Conservation (phyloP, 345 rosid genomes). For the Citropsis articulata region DNA sequence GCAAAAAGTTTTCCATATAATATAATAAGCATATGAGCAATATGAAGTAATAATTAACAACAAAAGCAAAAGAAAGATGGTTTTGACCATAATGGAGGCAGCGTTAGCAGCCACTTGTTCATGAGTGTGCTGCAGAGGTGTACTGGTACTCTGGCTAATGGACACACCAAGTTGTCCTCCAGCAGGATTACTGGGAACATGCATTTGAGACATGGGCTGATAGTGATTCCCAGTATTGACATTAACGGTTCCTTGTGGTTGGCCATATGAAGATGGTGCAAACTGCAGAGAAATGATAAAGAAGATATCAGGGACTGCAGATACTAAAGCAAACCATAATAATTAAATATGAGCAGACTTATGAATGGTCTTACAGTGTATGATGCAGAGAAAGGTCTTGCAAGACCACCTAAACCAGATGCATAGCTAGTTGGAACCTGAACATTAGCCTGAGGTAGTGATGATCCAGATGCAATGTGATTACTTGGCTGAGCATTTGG, state of each 20-base stretch:
- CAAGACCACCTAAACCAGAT: conserved; percentile 55
- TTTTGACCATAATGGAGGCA: conserved; percentile 37
- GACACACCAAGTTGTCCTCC: conserved; percentile 50
- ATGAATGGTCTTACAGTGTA: conserved; percentile 54
- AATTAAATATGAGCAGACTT: conserved; percentile 8
- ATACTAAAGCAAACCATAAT: conserved; percentile 16
- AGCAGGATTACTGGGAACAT: conserved; percentile 40
- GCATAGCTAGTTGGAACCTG: conserved; percentile 46
- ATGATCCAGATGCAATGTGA: conserved; percentile 47
- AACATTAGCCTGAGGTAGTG: conserved; percentile 47
- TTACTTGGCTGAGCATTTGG: conserved; percentile 50
- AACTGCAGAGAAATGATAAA: conserved; percentile 42
- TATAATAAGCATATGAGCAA: not conserved
- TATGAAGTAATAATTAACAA: not conserved
- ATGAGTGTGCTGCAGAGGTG: conserved; percentile 36
- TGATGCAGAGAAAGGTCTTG: conserved; percentile 56
- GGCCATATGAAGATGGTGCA: conserved; percentile 57
- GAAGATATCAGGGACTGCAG: conserved; percentile 10
- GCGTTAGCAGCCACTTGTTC: conserved; percentile 47
- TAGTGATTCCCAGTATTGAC: conserved; percentile 41
- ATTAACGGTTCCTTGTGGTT: conserved; percentile 37
- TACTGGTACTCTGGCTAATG: conserved; percentile 38
- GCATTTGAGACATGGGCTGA: conserved; percentile 53
- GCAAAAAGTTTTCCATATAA: not conserved
- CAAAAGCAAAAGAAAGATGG: conserved; percentile 2